These are phyloP conservation scores for Rhododendron williamsianum DNA, from an alignment of 148 eudicot genomes.

Conservation along the genomic window DNA sequence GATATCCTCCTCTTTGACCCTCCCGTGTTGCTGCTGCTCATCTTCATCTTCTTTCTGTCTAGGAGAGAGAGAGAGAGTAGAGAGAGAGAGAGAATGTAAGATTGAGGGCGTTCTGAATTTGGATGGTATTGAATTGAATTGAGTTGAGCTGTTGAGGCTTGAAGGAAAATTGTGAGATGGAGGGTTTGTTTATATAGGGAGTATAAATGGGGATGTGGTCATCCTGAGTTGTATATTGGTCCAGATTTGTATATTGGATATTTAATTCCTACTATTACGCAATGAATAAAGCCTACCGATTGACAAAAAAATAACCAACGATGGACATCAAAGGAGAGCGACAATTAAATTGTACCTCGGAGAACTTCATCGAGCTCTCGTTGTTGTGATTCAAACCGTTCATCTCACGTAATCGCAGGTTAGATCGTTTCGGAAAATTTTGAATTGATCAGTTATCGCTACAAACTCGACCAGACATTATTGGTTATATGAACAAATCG, in stretches of 20 bases:
- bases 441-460: too few species aligned
- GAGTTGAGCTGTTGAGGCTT: constrained; percentile 16
- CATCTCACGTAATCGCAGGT: neutral
- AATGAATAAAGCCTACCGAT: too few species aligned
- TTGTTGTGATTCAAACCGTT: too few species aligned
- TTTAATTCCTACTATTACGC: too few species aligned
- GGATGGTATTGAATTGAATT: constrained; percentile 5
- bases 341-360: too few species aligned
- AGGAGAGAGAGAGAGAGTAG: neutral
- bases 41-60: constrained; percentile 34
- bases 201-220: constrained; percentile 39
- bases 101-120: neutral
- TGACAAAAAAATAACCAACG: too few species aligned
- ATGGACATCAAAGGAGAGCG: constrained; percentile 29
- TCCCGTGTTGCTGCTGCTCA: constrained; percentile 36
- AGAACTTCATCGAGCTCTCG: too few species aligned
- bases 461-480: neutral
- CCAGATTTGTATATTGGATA: constrained; percentile 12
- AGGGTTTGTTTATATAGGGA: constrained; percentile 14
- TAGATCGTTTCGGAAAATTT: too few species aligned
- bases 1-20: constrained; percentile 59
- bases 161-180: neutral
- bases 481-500: too few species aligned
- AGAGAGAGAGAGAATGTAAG: neutral
- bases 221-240: constrained; percentile 34